Conservation (phyloP, 2,329 filamentous ascomycete genomes). For the Arthrocladium fulminans region DNA sequence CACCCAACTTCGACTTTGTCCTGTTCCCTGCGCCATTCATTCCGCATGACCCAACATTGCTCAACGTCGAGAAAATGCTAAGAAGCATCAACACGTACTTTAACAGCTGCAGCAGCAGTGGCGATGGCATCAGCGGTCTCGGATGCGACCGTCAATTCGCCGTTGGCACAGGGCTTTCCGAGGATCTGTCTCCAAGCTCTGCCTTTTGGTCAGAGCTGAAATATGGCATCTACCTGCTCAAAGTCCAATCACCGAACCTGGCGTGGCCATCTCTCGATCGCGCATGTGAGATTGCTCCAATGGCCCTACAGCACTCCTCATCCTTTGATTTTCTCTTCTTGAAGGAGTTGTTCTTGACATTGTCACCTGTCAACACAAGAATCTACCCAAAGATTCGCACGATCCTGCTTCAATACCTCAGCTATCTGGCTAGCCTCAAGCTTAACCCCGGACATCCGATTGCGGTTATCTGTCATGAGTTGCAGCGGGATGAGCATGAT, state of each 20-base stretch:
- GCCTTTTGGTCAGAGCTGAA: conserved; percentile 11
- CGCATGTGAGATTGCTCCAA: conserved; percentile 5
- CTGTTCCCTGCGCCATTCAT: not conserved
- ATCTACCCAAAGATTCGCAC: conserved; percentile 8
- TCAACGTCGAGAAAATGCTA: not conserved
- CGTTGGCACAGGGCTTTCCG: not conserved
- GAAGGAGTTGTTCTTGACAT: conserved; percentile 7
- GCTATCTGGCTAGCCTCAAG: conserved; percentile 6
- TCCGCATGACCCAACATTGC: not conserved
- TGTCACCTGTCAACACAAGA: conserved; percentile 10
- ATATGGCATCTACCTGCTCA: conserved; percentile 12
- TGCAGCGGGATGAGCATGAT: conserved; percentile 2
- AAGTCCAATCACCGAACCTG: conserved; percentile 6
- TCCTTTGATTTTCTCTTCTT: conserved; percentile 6
- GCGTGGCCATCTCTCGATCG: conserved; percentile 11
- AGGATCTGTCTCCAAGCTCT: not conserved
- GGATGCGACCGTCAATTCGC: not conserved
- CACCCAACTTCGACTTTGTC: not conserved
- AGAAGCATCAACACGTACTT: not conserved
- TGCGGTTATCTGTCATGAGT: conserved; percentile 8
- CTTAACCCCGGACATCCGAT: conserved; percentile 4
- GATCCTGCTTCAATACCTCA: conserved; percentile 10
- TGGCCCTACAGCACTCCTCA: not conserved
- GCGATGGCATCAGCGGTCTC: not conserved
- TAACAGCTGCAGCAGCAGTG: not conserved